A percentile compares a stretch with the other conserved stretches of the same genome.
These are phyloP conservation scores for Sisymbrium irio DNA, from an alignment of 345 rosid species.

Conservation along the genomic window DNA sequence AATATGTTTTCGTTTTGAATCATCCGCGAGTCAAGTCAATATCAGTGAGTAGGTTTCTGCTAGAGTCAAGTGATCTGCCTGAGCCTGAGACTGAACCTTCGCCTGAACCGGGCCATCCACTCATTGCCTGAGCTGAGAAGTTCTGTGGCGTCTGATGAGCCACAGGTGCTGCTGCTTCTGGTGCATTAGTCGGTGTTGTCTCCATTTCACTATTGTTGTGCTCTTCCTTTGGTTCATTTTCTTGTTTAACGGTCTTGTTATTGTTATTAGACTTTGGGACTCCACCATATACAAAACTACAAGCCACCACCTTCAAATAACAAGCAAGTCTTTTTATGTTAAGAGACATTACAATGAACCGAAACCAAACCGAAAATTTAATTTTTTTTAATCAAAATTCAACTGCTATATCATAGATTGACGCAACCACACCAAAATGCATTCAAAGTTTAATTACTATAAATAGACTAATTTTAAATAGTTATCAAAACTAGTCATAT, in stretches of 20 bases:
- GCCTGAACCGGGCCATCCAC: constrained; percentile 63
- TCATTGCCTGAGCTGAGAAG: constrained; percentile 48
- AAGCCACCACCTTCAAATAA: constrained; percentile 68
- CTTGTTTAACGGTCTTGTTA: constrained; percentile 40
- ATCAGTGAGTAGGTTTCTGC: constrained; percentile 74
- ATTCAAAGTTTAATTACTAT: not conserved
- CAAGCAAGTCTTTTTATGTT: not conserved
- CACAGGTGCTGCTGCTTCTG: constrained; percentile 29
- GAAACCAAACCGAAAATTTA: not conserved
- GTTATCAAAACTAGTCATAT: too few species aligned
- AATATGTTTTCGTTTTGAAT: constrained; percentile 24
- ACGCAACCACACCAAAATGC: not conserved
- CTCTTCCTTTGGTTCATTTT: constrained; percentile 49
- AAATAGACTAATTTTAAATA: too few species aligned
- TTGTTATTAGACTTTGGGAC: constrained; percentile 40
- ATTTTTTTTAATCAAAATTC: not conserved
- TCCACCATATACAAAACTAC: constrained; percentile 80
- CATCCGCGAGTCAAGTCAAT: constrained; percentile 90
- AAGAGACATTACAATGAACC: not conserved
- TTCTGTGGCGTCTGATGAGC: constrained; percentile 40
- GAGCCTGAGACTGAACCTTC: constrained; percentile 20
- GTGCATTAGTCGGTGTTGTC: constrained; percentile 35
- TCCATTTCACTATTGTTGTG: constrained; percentile 34
- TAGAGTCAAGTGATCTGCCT: constrained; percentile 49
- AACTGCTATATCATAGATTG: not conserved